Base-by-base conservation (phyloP, 768 basidiomycete genomes). In the Austroboletus eburneus region DNA sequence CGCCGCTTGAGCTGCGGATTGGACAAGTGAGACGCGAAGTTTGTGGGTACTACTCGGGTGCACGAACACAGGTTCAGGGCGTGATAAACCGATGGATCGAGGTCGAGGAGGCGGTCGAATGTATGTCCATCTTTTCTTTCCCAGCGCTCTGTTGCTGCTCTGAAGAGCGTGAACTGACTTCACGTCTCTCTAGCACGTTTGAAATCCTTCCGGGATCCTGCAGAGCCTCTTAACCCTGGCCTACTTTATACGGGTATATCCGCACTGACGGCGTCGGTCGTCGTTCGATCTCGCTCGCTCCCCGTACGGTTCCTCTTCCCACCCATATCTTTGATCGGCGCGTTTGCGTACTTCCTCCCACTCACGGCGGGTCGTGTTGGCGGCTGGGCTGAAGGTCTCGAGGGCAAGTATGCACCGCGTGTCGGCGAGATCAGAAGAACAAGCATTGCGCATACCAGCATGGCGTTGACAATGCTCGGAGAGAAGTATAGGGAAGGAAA, bases 191-290 rank as follows among this genome's bases (percentile, higher is more conserved):
- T 62, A 95, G 93, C 73, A 49, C 83, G 91, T 52, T 72, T 97
- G 25, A 92, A 92, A 65, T 78, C 85, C 6, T 78, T 98, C 56
- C 69, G 91, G 13, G 83, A 90, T 0, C 77, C 83, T 0, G 74
- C 85, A 43, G 95, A 97, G 68, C 73, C 83, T 1, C 78, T 96
- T 23, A 91, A 85, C 9, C 94, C 94, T 1, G 91, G 88, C n/a
- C 59, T 87, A 5, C 82, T 97, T 44, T 97, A 95, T 71, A 85
- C 90, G 38, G 90, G 91, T 40, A 78, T 98, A 40, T 83, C 91
- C 3, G 82, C 91, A 13, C 81, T 98, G 39, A 86, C 88, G 4
- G 91, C 88, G 2, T 92, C 92, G 46, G 85, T 98, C 57, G 56
- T 97, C 46, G 80, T 87, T 0, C 85, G 93, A 35, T 87, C 85